Evolutionary conservation across 1,284 basidiomycete genomes (phyloP).

Genomic region (Marasmius oreades): DNA sequence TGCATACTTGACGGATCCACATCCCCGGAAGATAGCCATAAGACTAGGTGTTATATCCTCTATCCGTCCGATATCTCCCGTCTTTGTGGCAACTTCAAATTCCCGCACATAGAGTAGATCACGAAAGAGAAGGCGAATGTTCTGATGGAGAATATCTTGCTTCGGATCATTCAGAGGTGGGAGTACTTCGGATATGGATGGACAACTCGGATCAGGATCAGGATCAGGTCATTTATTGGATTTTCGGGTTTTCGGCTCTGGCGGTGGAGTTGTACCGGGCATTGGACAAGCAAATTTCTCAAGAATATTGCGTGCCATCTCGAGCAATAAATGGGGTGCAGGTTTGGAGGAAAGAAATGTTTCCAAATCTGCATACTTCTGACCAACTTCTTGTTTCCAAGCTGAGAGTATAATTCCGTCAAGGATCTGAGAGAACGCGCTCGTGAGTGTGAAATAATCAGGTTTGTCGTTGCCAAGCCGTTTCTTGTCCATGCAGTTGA

Average conservation of each 20-base stretch:
- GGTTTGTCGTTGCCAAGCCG: conserved; percentile 19
- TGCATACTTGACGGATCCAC: conserved; percentile 28
- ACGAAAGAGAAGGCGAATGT: conserved; percentile 19
- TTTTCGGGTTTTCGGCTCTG: conserved; percentile 3
- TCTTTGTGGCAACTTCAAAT: conserved; percentile 19
- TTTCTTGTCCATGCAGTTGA: conserved; percentile 17
- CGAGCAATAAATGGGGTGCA: neutral
- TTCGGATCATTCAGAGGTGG: neutral
- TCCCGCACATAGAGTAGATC: conserved; percentile 25
- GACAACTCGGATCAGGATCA: neutral
- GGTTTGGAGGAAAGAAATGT: neutral
- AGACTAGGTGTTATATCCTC: conserved; percentile 27
- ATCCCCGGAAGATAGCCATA: conserved; percentile 24
- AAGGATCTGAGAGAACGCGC: conserved; percentile 17
- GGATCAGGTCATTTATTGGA: conserved; percentile 3
- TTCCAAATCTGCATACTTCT: conserved; percentile 2
- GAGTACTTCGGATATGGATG: neutral
- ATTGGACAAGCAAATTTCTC: conserved; percentile 12
- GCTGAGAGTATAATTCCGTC: conserved; percentile 17
- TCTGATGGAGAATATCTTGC: conserved; percentile 16
- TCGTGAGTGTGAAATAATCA: conserved; percentile 20
- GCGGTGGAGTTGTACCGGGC: conserved; percentile 2
- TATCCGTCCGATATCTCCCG: conserved; percentile 26
- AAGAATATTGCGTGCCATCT: conserved; percentile 3
- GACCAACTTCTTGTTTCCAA: too few relatives aligned